Percentiles rank a stretch among this genome's conserved stretches.
Conservation (phyloP, 176 grass and related monocot species). For the Themeda triandra region DNA sequence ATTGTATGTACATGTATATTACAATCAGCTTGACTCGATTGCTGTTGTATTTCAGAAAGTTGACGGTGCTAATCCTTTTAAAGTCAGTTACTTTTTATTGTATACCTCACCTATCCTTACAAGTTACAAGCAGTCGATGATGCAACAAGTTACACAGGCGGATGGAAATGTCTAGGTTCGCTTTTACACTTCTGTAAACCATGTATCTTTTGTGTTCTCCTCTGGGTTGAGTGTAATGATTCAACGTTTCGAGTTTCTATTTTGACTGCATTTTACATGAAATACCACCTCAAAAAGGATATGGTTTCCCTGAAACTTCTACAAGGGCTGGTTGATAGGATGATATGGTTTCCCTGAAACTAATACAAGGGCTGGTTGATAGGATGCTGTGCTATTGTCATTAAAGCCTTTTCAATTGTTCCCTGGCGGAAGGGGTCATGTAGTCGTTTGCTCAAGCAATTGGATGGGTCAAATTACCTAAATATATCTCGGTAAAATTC, state of each 20-base stretch:
- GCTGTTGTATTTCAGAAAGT: slow-evolving; percentile 26
- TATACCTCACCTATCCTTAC: neutral
- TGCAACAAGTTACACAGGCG: neutral
- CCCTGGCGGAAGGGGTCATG: no score
- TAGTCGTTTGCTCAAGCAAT: no score
- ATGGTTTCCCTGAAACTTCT: neutral
- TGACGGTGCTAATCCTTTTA: neutral
- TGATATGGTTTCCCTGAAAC: neutral
- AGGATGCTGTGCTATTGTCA: neutral
- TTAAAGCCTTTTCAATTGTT: neutral
- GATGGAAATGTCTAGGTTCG: neutral
- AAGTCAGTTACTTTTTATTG: neutral
- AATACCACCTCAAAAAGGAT: neutral
- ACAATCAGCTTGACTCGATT: slow-evolving; percentile 17
- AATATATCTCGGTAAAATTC: no score
- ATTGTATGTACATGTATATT: slow-evolving; percentile 37
- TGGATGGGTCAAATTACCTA: no score
- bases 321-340: neutral
- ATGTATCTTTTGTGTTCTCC: neutral
- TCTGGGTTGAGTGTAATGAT: neutral
- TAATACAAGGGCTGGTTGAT: neutral
- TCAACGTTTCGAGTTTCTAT: neutral
- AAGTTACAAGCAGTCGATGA: neutral
- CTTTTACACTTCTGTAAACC: neutral
- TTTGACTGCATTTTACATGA: neutral